Conservation (phyloP, 805 yeast genomes). For the Myxozyma kluyveri region DNA sequence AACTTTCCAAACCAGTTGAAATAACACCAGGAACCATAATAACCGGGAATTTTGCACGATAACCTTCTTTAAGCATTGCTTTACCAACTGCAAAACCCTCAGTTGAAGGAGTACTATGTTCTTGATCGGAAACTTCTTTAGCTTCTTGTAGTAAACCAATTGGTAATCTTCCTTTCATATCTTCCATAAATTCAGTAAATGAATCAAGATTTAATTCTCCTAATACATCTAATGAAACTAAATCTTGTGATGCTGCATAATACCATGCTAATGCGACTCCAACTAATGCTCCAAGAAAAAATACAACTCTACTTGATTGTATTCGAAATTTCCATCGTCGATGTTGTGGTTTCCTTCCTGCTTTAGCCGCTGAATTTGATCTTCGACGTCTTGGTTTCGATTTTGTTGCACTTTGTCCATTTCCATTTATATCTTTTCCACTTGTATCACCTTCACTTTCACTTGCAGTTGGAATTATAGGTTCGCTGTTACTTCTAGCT, state of each 20-base stretch:
- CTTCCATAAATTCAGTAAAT: conserved; percentile 58
- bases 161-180: conserved; percentile 76
- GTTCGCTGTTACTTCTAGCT: background rate
- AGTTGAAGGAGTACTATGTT: conserved; percentile 42
- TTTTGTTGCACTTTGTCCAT: background rate
- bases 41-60: conserved; percentile 68
- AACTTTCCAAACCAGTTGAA: conserved; percentile 90
- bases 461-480: background rate
- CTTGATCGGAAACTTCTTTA: conserved; percentile 48
- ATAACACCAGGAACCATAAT: conserved; percentile 92
- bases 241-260: conserved; percentile 49
- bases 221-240: conserved; percentile 50
- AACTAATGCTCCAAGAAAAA: conserved; percentile 57
- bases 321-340: background rate
- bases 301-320: conserved; percentile 20
- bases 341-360: background rate
- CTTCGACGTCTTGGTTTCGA: background rate
- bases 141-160: conserved; percentile 58
- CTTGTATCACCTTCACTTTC: background rate
- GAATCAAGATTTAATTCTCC: conserved; percentile 54
- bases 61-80: conserved; percentile 51
- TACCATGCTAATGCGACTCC: conserved; percentile 67
- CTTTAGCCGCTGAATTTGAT: background rate
- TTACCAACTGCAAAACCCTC: conserved; percentile 89
- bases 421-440: background rate